Base-by-base conservation (phyloP, 495 filamentous ascomycete species). In the Tuber aestivum region DNA sequence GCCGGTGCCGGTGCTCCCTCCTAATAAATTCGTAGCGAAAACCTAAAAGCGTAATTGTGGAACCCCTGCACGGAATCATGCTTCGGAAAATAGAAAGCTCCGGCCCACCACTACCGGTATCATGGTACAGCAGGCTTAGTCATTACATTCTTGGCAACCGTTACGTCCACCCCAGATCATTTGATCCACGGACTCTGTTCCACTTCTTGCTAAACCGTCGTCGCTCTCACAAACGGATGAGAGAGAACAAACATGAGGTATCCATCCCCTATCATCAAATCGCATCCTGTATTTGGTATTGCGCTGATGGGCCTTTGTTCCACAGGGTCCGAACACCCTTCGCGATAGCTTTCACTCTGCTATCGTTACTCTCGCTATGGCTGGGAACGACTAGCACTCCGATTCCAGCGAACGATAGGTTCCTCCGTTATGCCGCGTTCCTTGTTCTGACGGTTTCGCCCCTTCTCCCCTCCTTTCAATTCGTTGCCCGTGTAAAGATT, bases 401-500 rank as follows among this genome's bases (percentile, higher is more conserved):
- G 74, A 79, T 92, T 73, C 87, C 88, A 76, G 80, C 89, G 75
- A 93, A 94, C 87, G 94, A 97, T 88, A 97, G 97, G 85, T 86
- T 92, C 83, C 89, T 99, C 40, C 96, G 98, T 84, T 86, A 93
- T 81, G 69, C 95, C 70, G 93, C 92, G 77, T 97, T 99, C 87
- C 96, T 97, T 89, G 79, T 92, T 74, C 86, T 99, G 38, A 95
- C 96, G 20, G 84, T 87, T 82, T 38, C 45, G 56, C 40, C 32
- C 44, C 18, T 27, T 7, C 42, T 35, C 37, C 72, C 50, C 27
- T 40, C 6, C 41, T 56, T 20, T 18, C 69, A 37, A 48, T 38
- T 73, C 40, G 75, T 41, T 35, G 27, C 38, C 12, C 70, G 27
- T 32, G 23, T 35, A n/a, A 27, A 23, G 40, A 3, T n/a, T 35